Evolutionary conservation across 305 asterid genomes (phyloP).

Genomic region (Rubia peregrina): DNA sequence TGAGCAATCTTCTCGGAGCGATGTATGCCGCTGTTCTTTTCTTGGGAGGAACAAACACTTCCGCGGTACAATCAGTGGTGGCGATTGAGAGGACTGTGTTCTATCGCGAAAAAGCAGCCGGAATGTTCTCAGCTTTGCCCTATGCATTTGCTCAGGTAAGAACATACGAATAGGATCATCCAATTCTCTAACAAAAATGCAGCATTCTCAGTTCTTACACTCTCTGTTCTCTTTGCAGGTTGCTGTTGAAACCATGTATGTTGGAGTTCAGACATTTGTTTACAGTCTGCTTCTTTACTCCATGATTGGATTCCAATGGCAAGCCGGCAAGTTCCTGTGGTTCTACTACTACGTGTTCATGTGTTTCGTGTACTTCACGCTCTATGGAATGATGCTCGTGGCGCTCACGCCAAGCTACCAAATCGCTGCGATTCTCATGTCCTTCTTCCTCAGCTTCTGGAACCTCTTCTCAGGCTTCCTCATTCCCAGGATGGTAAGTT

Average conservation of each 20-base stretch:
- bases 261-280: constrained; percentile 59
- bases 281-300: constrained; percentile 72
- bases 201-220: not conserved
- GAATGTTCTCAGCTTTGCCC: constrained; percentile 88
- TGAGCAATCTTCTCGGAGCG: constrained; percentile 73
- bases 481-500: constrained; percentile 62
- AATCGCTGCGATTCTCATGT: constrained; percentile 82
- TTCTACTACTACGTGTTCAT: constrained; percentile 78
- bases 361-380: constrained; percentile 84
- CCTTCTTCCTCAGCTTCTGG: constrained; percentile 97
- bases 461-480: constrained; percentile 87
- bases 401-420: constrained; percentile 94
- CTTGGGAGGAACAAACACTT: constrained; percentile 84
- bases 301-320: constrained; percentile 89
- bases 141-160: constrained; percentile 98
- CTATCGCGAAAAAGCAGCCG: constrained; percentile 95
- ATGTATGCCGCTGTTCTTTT: constrained; percentile 81
- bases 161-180: constrained; percentile 12
- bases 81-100: constrained; percentile 85
- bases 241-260: constrained; percentile 65
- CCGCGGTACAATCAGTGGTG: constrained; percentile 78
- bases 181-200: not conserved
- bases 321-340: constrained; percentile 58
- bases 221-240: constrained; percentile 35
- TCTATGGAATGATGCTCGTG: constrained; percentile 97